Base-by-base conservation (phyloP, 345 rosid genomes). In the Lepidium sativum region DNA sequence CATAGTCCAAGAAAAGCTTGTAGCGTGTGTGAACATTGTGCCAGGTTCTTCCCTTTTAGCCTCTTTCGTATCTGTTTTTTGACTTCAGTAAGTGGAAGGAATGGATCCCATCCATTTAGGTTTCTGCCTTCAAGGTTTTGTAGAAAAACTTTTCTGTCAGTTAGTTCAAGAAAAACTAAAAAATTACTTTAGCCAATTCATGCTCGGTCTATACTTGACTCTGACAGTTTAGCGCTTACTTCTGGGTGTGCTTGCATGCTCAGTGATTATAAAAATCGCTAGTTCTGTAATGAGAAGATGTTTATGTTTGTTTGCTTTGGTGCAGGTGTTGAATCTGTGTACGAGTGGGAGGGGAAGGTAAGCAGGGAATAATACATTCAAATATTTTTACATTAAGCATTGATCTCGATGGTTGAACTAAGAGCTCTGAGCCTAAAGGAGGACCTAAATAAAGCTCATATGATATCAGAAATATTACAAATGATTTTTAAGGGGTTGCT, bases 281-380 rank as follows among this genome's bases (percentile, higher is more conserved):
- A 42, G 68, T 12, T 60, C 1, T 33, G 48, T 9, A 12, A 6
- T 17, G 21, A 8, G 43, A 27, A 40, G 23, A 40, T 51, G 49
- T 39, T 60, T 29, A 35, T 61, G 32, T 17, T 6, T 67, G 15
- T 64, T 9, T 40, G 18, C 41, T 7, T 74, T 60, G 54, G 77
- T 79, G 75, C 84, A 89, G 98, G 98, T 32, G 27, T 92, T 58
- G 90, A 84, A 78, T 92, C 98, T 1, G 90, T 92, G 18, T 92
- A 94, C 56, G 75, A 75, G 56, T 94, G 99, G 97, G 82, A 90
- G 52, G 96, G 91, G 57, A 86, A 90, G 96, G 99, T 94, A 79
- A 21, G 71, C 15, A 17, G 16, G 12, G 15, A 55, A 51, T 47
- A 2, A 17, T 5, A 58, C 0, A 3, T 31, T 23, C 21, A 56